Evolutionary conservation across 1,139 yeast genomes (phyloP), one percentile per base, ranked within the genome.

Genomic region (Geotrichum candidum): DNA sequence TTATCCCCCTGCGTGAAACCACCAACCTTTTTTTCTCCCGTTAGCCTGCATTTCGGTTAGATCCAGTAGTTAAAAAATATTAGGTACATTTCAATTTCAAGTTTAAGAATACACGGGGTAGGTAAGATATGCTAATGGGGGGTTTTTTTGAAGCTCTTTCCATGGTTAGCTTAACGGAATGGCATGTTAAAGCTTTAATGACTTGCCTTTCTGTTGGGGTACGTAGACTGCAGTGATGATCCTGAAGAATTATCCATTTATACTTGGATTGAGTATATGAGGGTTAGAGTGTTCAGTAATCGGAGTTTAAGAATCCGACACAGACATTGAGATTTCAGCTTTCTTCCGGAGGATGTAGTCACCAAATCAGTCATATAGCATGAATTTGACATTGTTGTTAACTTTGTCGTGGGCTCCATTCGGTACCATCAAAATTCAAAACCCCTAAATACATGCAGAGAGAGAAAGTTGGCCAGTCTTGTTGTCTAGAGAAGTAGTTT

Each of bases 281-380:
- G 13, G 41, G 9, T 18, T 18, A 18, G 18, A 18, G 18, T 18
- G 18, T 18, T 18, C 18, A 18, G 18, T 18, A 18, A 18, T 80
- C 85, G 1, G 85, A 83, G 3, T 83, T 83, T 73, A 79, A 77
- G 64, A 74, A 82, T 2, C 71, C 79, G 7, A 54, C 61, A 7
- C 65, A 61, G 1, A 53, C 66, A 69, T 25, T 29, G n/a, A 54
- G 51, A 10, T 64, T 68, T 27, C 59, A 27, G 13, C 13, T 73
- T 9, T 77, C 80, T 1, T 41, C 65, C 0, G 70, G 68, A n/a
- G 80, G 78, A 2, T 72, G 72, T 67, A 3, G 67, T 73, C 48
- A 61, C 65, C 53, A 80, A 76, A 13, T 76, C 76, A 0, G 66
- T 72, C 1, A 70, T 76, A 2, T 71, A 69, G 46, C 66, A 59